Conservation (phyloP, 2,329 filamentous ascomycete genomes). For the Fusarium coffeatum region DNA sequence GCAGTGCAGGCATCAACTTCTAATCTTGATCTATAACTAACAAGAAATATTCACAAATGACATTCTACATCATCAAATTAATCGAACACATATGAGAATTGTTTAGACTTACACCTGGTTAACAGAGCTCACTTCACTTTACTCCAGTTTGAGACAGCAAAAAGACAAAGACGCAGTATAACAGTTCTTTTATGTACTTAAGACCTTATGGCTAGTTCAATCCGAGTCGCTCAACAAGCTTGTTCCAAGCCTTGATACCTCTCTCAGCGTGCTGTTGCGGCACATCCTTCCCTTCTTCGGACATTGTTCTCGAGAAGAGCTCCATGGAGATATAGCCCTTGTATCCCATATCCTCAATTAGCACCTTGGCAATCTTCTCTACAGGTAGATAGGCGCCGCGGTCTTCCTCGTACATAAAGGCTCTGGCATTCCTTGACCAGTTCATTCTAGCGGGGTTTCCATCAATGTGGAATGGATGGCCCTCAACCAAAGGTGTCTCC, state of each 20-base stretch:
- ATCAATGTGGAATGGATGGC: slow-evolving; percentile 7
- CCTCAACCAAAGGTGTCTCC: slow-evolving; percentile 1
- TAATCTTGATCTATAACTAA: neutral
- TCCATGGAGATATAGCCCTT: slow-evolving; percentile 17
- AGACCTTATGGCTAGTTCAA: neutral
- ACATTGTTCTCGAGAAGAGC: slow-evolving; percentile 18
- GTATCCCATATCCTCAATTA: slow-evolving; percentile 7
- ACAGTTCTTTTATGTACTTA: neutral
- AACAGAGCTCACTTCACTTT: too few relatives aligned
- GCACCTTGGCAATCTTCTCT: slow-evolving; percentile 3
- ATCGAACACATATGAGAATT: neutral
- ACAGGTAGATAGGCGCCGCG: neutral
- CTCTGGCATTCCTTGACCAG: slow-evolving; percentile 15
- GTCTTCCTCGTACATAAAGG: slow-evolving; percentile 10
- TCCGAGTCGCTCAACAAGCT: neutral
- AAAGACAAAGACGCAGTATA: neutral
- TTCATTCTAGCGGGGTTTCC: slow-evolving; percentile 13
- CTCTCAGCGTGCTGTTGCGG: slow-evolving; percentile 1
- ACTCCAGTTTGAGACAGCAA: neutral
- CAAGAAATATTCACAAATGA: neutral
- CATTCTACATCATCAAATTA: neutral
- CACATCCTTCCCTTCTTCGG: slow-evolving; percentile 3
- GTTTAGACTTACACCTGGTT: neutral
- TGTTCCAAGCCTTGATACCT: slow-evolving; percentile 1
- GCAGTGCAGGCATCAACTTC: slow-evolving; percentile 3